Percentiles rank a stretch among this genome's conserved stretches.
Evolutionary conservation across 805 yeast species (phyloP).

Genomic region (Yarrowia osloensis): DNA sequence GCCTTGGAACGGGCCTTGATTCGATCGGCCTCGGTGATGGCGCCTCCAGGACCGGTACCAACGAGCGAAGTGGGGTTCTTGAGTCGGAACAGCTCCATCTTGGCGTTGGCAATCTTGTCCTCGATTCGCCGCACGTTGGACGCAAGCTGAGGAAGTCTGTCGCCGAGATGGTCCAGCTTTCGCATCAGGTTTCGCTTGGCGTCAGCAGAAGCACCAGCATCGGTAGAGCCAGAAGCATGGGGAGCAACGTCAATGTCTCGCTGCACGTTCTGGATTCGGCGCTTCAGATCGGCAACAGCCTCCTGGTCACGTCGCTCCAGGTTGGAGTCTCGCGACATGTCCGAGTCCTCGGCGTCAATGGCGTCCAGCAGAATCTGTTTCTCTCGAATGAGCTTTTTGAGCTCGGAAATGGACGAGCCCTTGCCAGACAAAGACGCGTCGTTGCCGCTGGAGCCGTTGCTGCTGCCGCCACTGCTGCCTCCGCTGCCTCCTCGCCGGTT

Average conservation of each 20-base stretch:
- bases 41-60: conserved; percentile 88
- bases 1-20: conserved; percentile 80
- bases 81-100: conserved; percentile 62
- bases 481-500: conserved; percentile 60
- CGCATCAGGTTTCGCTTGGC: conserved; percentile 55
- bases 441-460: conserved; percentile 5
- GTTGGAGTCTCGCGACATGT: conserved; percentile 44
- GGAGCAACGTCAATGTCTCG: conserved; percentile 41
- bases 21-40: conserved; percentile 78
- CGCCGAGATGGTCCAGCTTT: conserved; percentile 64
- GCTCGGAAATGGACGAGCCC: conserved; percentile 49
- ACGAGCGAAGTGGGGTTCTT: conserved; percentile 58
- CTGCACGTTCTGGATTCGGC: conserved; percentile 55
- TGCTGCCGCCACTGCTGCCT: conserved; percentile 35
- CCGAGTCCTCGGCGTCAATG: conserved; percentile 60
- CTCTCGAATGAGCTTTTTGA: conserved; percentile 68
- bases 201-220: conserved; percentile 27
- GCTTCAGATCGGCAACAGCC: conserved; percentile 66
- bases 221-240: neutral
- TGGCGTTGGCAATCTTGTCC: conserved; percentile 64
- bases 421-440: conserved; percentile 3
- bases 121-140: conserved; percentile 64
- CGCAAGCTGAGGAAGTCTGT: conserved; percentile 71
- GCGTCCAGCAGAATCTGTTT: conserved; percentile 72
- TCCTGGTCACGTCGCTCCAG: conserved; percentile 47